phyloP scores from a whole-genome alignment of 345 rosid species.

The Mallotus nudiflorus region DNA sequence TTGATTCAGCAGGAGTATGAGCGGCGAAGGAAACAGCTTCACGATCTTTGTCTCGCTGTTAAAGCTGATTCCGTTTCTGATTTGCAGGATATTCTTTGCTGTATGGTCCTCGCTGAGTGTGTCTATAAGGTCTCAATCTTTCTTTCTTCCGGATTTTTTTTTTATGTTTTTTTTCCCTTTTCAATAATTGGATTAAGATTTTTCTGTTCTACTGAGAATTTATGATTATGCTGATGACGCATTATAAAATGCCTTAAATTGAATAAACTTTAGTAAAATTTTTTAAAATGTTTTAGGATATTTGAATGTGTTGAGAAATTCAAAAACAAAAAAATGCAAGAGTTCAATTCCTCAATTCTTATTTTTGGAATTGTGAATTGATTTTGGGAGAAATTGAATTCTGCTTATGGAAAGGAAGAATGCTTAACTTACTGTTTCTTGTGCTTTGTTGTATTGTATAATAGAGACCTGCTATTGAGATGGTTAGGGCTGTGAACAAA shows the following conservation, averaged over 20 bases:
- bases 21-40: conserved; percentile 67
- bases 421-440: neutral
- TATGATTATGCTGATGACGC: too few species aligned
- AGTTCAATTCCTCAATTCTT: too few species aligned
- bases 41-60: conserved; percentile 71
- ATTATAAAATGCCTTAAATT: too few species aligned
- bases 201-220: too few species aligned
- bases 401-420: neutral
- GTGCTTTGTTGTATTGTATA: conserved; percentile 12
- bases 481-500: conserved; percentile 89
- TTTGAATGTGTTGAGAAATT: too few species aligned
- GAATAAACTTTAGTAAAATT: too few species aligned
- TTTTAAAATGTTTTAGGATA: too few species aligned
- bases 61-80: conserved; percentile 84
- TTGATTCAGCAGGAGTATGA: conserved; percentile 74
- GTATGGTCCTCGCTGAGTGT: conserved; percentile 96
- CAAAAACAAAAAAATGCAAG: too few species aligned
- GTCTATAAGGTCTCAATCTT: conserved; percentile 69
- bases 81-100: conserved; percentile 86
- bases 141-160: too few species aligned
- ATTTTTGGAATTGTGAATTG: too few species aligned
- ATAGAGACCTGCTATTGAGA: conserved; percentile 82
- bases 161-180: too few species aligned
- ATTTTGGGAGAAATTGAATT: neutral
- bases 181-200: too few species aligned